These are phyloP conservation scores for Naegleria gruberi DNA, from an alignment of 208 protist species.

Conservation along the genomic window DNA sequence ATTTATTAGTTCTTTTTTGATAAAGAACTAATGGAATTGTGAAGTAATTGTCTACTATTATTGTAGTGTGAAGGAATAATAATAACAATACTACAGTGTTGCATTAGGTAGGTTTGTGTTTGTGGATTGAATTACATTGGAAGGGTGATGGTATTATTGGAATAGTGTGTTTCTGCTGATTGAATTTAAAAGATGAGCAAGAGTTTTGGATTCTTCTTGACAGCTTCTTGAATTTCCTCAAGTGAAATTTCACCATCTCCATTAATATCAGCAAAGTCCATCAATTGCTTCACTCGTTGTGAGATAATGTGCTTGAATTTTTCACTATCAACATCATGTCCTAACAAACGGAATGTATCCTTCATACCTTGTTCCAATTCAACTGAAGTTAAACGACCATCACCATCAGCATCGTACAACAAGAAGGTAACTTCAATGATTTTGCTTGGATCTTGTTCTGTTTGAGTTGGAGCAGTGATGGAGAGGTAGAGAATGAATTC, in stretches of 20 bases:
- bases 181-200: constrained; percentile 11
- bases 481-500: constrained; percentile 21
- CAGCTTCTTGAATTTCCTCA: constrained; percentile 12
- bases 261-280: constrained; percentile 14
- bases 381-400: not conserved
- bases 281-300: constrained; percentile 2
- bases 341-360: constrained; percentile 17
- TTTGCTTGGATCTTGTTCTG: constrained; percentile 5
- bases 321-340: constrained; percentile 8
- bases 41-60: too few species aligned
- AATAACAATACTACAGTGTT: too few species aligned
- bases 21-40: too few species aligned
- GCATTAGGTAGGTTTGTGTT: too few species aligned
- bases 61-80: too few species aligned
- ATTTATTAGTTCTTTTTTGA: too few species aligned
- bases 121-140: too few species aligned
- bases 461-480: constrained; percentile 18
- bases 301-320: constrained; percentile 15
- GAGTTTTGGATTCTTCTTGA: constrained; percentile 19
- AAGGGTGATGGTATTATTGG: too few species aligned
- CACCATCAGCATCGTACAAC: constrained; percentile 15
- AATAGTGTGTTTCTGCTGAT: too few species aligned
- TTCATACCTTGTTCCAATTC: constrained; percentile 13
- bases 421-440: constrained; percentile 25
- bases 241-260: constrained; percentile 11